Base-by-base conservation (phyloP, 768 basidiomycete species). In the Kwoniella mangroviensis region DNA sequence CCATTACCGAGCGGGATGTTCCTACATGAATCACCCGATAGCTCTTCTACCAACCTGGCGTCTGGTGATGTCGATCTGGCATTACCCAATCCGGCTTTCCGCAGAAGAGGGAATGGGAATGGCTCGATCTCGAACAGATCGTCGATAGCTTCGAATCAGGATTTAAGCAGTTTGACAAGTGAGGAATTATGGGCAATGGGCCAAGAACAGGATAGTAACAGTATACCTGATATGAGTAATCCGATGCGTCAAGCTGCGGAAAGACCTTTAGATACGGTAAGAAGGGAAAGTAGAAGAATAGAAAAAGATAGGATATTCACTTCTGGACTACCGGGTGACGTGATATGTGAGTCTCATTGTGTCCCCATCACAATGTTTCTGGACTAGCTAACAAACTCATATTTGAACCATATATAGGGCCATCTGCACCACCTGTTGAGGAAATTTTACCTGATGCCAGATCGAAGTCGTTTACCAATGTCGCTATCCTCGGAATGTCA, bases 321-420 rank as follows among this genome's bases (percentile, higher is more conserved):
- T 22, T 52, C 41, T 7, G 71, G 71, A 34, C 51, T 76, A 41
- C 79, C 79, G 2, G 73, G 70, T 9, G 79, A 81, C 55, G 76
- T 81, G 43, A 74, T 81, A 34, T 81, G 79, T 81, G 64, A 73
- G 79, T 74, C n/a, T n/a, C n/a, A n/a, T n/a, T n/a, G n/a, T n/a
- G n/a, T n/a, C n/a, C n/a, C n/a, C n/a, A n/a, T n/a, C n/a, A n/a
- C n/a, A n/a, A n/a, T n/a, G n/a, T n/a, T n/a, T n/a, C n/a, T n/a
- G n/a, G n/a, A n/a, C n/a, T n/a, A n/a, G n/a, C n/a, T n/a, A n/a
- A n/a, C n/a, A n/a, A n/a, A n/a, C n/a, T n/a, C n/a, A n/a, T n/a
- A n/a, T n/a, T n/a, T n/a, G n/a, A n/a, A n/a, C n/a, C n/a, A n/a
- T n/a, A n/a, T n/a, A n/a, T n/a, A 81, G 79, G 79, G 79, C 79